Base-by-base conservation (phyloP, 106 monocot genomes). In the Dendrobium catenatum region DNA sequence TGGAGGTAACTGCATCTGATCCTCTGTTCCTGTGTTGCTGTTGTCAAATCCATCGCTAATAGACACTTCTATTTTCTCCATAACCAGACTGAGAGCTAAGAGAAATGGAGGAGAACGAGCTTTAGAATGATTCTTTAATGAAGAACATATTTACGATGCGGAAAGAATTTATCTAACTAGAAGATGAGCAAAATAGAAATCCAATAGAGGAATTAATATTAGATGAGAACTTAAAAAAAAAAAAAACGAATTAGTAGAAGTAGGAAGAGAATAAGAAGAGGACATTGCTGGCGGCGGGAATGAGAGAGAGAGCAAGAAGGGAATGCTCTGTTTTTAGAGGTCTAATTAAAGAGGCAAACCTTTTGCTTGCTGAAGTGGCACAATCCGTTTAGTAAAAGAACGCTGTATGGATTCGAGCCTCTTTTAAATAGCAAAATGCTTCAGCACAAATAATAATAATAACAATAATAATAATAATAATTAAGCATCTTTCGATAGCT, bases 1-100 rank as follows among this genome's bases (percentile, higher is more conserved):
- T 1, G 89, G 89, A 10, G 89, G 86, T 47, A 89, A 54, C 7
- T 79, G 81, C 74, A 83, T 86, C 13, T 48, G 8, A 5, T 84
- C 67, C 18, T 24, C 79, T 17, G n/a, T 40, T 24, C 24, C 78
- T 42, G 22, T 20, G 17, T 20, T 80, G n/a, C 79, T 0, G n/a
- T 66, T 68, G 0, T 72, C 49, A 15, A 19, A 24, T 73, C 54
- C 43, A 26, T 17, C 1, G 24, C 40, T 41, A 42, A 6, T 13
- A 9, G n/a, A 8, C 24, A 48, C 48, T 19, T 24, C 76, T 48
- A 48, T 40, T 47, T 44, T 43, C 16, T 76, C 76, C 76, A 76
- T 48, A 24, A 24, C 10, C 8, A 26, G 47, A 22, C 42, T 42
- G 11, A 17, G 42, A 73, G 40, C 42, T 42, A 4, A 24, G 76